Percentiles rank a stretch among this genome's conserved stretches.
Conservation (phyloP, 345 rosid species). For the Raphanus raphanistrum region DNA sequence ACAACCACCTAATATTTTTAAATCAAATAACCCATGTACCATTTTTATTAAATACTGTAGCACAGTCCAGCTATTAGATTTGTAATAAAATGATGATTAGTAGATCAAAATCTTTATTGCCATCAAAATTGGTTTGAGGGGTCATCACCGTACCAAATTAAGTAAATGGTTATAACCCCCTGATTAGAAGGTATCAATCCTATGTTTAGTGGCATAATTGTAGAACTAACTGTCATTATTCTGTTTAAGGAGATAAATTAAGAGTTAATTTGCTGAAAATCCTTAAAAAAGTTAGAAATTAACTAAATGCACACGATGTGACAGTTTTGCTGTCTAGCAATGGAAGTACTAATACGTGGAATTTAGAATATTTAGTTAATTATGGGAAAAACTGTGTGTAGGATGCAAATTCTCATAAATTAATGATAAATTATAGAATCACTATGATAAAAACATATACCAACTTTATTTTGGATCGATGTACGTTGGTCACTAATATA, state of each 20-base stretch:
- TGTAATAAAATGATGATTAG: conserved; percentile 1
- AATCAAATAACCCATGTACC: background rate
- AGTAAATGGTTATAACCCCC: conserved; percentile 15
- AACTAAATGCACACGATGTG: too few relatives aligned
- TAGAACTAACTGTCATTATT: background rate
- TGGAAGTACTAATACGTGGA: too few relatives aligned
- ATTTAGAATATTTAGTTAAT: too few relatives aligned
- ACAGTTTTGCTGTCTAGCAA: too few relatives aligned
- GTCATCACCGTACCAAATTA: conserved; percentile 19
- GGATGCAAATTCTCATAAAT: too few relatives aligned
- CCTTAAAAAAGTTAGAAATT: background rate
- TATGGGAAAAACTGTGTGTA: too few relatives aligned
- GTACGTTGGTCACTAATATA: conserved; percentile 14
- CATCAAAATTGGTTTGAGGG: conserved; percentile 25
- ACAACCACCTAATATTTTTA: conserved; percentile 12
- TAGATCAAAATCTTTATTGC: conserved; percentile 15
- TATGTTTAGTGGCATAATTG: conserved; percentile 5
- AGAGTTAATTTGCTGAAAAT: too few relatives aligned
- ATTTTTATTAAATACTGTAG: background rate
- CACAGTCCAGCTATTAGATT: conserved; percentile 5
- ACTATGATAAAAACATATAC: conserved; percentile 5
- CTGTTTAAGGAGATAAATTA: background rate
- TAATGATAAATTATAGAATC: background rate
- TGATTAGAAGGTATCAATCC: background rate
- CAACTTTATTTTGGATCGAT: conserved; percentile 25